Conservation (phyloP, 2,329 filamentous ascomycete species). For the Colletotrichum simmondsii region DNA sequence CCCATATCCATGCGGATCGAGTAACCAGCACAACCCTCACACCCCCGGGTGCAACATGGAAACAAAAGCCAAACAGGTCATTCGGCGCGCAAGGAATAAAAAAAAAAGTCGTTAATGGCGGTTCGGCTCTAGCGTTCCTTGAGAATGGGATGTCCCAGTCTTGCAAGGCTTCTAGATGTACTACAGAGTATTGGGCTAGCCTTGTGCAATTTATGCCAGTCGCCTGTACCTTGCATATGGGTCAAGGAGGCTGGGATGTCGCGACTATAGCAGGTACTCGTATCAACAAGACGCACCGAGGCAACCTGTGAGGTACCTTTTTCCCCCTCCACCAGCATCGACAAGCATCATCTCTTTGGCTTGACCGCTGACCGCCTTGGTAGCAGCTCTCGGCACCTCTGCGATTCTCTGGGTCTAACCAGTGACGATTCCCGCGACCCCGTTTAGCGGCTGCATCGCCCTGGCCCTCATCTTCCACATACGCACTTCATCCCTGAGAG, state of each 20-base stretch:
- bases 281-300: background rate
- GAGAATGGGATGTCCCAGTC: slow-evolving; percentile 28
- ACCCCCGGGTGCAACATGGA: slow-evolving; percentile 10
- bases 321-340: background rate
- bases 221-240: slow-evolving; percentile 33
- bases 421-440: background rate
- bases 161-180: slow-evolving; percentile 31
- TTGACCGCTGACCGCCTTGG: slow-evolving; percentile 14
- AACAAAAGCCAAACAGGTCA: slow-evolving; percentile 18
- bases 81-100: slow-evolving; percentile 5
- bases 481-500: background rate
- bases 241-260: slow-evolving; percentile 28
- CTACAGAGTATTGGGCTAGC: slow-evolving; percentile 21
- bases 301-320: slow-evolving; percentile 12
- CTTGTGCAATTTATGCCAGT: slow-evolving; percentile 33
- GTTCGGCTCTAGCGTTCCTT: slow-evolving; percentile 26
- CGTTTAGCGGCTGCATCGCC: background rate
- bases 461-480: background rate
- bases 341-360: background rate
- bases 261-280: slow-evolving; percentile 25
- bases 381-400: background rate
- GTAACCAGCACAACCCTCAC: background rate
- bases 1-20: background rate
- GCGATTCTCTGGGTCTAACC: background rate
- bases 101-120: slow-evolving; percentile 16